A percentile compares a stretch with the other conserved stretches of the same genome.
Evolutionary conservation across 2,329 filamentous ascomycete genomes (phyloP).

Genomic region (Colletotrichum cuscutae): DNA sequence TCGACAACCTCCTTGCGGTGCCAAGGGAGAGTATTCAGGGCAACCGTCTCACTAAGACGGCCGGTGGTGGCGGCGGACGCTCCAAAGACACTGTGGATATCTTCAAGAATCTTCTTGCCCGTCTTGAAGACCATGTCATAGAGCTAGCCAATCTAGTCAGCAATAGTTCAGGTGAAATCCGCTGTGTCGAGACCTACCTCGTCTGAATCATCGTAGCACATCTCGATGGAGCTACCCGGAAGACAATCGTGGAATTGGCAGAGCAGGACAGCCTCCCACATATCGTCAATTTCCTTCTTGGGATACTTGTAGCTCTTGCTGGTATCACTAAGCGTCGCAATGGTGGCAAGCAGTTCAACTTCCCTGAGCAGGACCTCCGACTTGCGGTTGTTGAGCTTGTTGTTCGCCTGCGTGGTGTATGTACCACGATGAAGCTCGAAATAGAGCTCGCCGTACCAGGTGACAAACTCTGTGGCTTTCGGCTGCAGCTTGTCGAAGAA

Average conservation of each 20-base stretch:
- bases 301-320: constrained; percentile 82
- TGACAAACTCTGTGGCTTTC: constrained; percentile 83
- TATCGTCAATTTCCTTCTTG: constrained; percentile 90
- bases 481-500: constrained; percentile 90
- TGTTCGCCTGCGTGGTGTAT: constrained; percentile 97
- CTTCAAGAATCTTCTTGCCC: constrained; percentile 76
- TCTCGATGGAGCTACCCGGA: constrained; percentile 93
- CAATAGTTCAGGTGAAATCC: constrained; percentile 2
- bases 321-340: constrained; percentile 79
- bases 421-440: constrained; percentile 97
- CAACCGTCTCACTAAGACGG: constrained; percentile 63
- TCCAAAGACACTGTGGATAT: constrained; percentile 75
- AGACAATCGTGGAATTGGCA: constrained; percentile 99
- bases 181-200: constrained; percentile 58
- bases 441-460: constrained; percentile 98
- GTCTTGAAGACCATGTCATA: constrained; percentile 86
- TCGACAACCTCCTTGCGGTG: constrained; percentile 78
- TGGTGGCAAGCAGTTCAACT: constrained; percentile 86
- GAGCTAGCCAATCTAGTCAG: constrained; percentile 58
- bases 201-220: constrained; percentile 97
- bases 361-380: constrained; percentile 88
- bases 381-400: constrained; percentile 92
- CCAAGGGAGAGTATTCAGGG: constrained; percentile 91
- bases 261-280: constrained; percentile 93
- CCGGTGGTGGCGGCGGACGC: constrained; percentile 58